These are phyloP conservation scores for Fusarium camptoceras DNA, from an alignment of 2,329 filamentous ascomycete species.

Conservation along the genomic window DNA sequence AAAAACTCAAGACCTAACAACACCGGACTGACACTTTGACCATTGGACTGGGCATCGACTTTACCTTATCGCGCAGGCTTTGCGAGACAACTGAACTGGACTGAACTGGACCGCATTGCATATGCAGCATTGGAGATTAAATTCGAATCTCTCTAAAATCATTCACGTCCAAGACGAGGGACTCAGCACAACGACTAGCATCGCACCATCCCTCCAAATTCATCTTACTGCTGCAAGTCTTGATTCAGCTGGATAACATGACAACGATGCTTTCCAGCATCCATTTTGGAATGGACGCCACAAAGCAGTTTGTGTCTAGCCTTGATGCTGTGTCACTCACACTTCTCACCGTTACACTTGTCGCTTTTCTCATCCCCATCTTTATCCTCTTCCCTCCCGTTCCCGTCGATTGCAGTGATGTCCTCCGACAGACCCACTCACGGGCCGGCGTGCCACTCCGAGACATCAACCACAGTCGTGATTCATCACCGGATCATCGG, in stretches of 20 bases:
- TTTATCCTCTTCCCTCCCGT: conserved; percentile 67
- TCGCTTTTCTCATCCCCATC: conserved; percentile 65
- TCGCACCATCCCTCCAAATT: background rate
- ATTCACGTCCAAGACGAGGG: background rate
- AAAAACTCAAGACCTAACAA: background rate
- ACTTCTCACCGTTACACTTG: conserved; percentile 58
- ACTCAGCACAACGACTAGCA: conserved; percentile 5
- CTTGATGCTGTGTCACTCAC: conserved; percentile 52
- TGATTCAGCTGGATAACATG: conserved; percentile 36
- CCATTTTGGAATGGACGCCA: conserved; percentile 27
- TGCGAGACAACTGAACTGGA: conserved; percentile 10
- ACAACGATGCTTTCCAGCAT: conserved; percentile 37
- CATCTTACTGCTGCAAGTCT: conserved; percentile 30
- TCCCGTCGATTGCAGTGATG: conserved; percentile 64
- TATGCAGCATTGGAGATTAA: conserved; percentile 18
- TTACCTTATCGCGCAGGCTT: conserved; percentile 2
- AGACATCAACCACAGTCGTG: conserved; percentile 53
- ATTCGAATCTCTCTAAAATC: conserved; percentile 2
- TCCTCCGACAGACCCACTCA: conserved; percentile 65
- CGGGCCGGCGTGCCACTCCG: conserved; percentile 57
- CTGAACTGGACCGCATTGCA: background rate
- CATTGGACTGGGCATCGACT: background rate
- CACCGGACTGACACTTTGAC: conserved; percentile 9
- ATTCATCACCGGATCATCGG: conserved; percentile 40
- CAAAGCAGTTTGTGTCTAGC: conserved; percentile 36